Evolutionary conservation across 305 asterid genomes (phyloP).

Genomic region (Rubia peregrina): DNA sequence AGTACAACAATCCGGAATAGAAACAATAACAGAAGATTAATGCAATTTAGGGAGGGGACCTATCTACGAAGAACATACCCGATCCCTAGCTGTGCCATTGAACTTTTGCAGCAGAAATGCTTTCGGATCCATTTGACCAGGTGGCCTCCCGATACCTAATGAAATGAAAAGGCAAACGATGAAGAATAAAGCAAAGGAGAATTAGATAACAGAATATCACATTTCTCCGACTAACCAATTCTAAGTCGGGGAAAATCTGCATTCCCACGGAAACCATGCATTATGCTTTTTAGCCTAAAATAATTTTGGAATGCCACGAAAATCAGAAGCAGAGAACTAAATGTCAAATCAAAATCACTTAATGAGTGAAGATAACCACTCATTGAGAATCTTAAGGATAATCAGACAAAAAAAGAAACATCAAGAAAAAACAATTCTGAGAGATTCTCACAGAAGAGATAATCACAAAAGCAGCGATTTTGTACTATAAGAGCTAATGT

Average conservation of each 20-base stretch:
- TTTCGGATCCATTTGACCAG: slow-evolving; percentile 99
- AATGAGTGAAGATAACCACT: background rate
- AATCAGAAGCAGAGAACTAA: background rate
- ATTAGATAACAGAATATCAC: slow-evolving; percentile 7
- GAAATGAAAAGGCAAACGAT: background rate
- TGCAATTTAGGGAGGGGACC: background rate
- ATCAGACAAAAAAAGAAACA: background rate
- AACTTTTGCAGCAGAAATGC: slow-evolving; percentile 89
- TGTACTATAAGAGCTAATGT: background rate
- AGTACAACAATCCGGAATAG: background rate
- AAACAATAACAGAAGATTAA: slow-evolving; percentile 3
- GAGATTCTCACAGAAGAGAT: background rate
- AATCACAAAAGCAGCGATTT: background rate
- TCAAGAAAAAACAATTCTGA: background rate
- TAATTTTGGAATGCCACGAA: slow-evolving; percentile 17
- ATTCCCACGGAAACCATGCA: slow-evolving; percentile 72
- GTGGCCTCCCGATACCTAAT: slow-evolving; percentile 84
- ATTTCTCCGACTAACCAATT: slow-evolving; percentile 49
- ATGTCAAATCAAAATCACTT: background rate
- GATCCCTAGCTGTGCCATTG: slow-evolving; percentile 65
- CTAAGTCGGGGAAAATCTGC: slow-evolving; percentile 84
- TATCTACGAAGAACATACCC: slow-evolving; percentile 34
- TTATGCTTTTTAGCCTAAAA: slow-evolving; percentile 66
- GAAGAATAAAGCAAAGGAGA: slow-evolving; percentile 8
- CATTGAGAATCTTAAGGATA: background rate